Evolutionary conservation across 2,329 filamentous ascomycete genomes (phyloP), one percentile per base, ranked within the genome.

Genomic region (Nemania sp.): DNA sequence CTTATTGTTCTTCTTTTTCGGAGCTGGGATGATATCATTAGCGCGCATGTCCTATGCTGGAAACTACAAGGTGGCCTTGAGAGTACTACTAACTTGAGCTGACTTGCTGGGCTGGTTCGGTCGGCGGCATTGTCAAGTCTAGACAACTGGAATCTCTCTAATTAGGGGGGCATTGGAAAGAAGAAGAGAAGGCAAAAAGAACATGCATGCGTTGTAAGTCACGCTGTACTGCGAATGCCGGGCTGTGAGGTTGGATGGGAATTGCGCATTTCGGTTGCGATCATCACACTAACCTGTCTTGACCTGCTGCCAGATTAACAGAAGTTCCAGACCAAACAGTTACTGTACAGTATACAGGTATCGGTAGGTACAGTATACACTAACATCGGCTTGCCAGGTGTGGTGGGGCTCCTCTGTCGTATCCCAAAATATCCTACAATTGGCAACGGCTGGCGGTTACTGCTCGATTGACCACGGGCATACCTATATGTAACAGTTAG

Each of bases 1-100:
- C 74, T 85, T 88, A 74, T 83, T 85, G 77, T 83, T 85, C 81
- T 86, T 88, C 80, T 87, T 88, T 79, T 85, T 87, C 57, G 82
- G 74, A 73, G 80, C 82, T 82, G 75, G 66, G n/a, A 63, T 62
- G 65, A 69, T 10, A 55, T 57, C 57, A 69, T 77, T 53, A 77
- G 75, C 69, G 69, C 45, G 47, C 32, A 56, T 49, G 52, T 66
- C 64, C 45, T 64, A 53, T 24, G 20, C 10, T 24, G n/a, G 62
- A 57, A 47, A 29, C 13, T 49, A 6, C 11, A 53, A 69, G 57
- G 52, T 69, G 69, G 67, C 61, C 64, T 71, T 52, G 58, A 64
- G 32, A 5, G 32, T 35, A 5, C 32, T 29, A 71, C 75, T 69
- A 54, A 78, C 77, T 74, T 72, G 74, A 64, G 71, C 59, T 75